Base-by-base conservation (phyloP, 768 basidiomycete species). In the Basidioascus undulatus region DNA sequence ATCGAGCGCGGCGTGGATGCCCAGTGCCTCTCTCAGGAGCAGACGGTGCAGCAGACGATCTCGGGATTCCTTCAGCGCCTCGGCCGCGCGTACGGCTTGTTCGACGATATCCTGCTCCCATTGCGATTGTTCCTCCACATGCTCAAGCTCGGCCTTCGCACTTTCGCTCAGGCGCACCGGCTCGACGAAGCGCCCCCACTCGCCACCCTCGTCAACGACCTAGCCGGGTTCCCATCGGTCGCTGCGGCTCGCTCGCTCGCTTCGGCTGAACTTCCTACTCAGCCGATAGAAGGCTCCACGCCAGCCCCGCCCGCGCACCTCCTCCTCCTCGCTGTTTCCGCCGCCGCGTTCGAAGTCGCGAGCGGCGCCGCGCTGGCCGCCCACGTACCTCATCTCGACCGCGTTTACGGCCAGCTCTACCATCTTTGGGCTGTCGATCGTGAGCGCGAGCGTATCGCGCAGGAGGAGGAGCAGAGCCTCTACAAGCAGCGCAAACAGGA, bases 361-460 rank as follows among this genome's bases (percentile, higher is more conserved):
- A 44, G 64, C 2, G 67, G 66, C n/a, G 51, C 64, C 23, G 57
- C 56, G 16, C 35, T 57, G 1, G 48, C 49, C 27, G 32, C 53
- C 5, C 50, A 54, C 24, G 45, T 69, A 11, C 41, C 47, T 11
- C 27, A 55, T 6, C 43, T 84, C 24, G 64, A 67, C 39, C 57
- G 50, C 6, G 56, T 64, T 10, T 84, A 79, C 49, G 74, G 77
- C 39, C 75, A 76, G 51, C 63, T 71, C 3, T 65, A 72, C 34
- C 65, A 71, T n/a, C 65, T 89, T 18, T 94, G 89, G 89, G 63
- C 71, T 32, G 71, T 75, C 32, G 79, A 92, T 48, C 70, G 71
- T 20, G 70, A 72, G 24, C 73, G 69, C 48, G 71, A 73, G 44
- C 66, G 69, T 28, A 67, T 77, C 46, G 63, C 59, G n/a, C 68